These are phyloP conservation scores for Cocos nucifera DNA, from an alignment of 176 grass and related monocot species.

Conservation along the genomic window DNA sequence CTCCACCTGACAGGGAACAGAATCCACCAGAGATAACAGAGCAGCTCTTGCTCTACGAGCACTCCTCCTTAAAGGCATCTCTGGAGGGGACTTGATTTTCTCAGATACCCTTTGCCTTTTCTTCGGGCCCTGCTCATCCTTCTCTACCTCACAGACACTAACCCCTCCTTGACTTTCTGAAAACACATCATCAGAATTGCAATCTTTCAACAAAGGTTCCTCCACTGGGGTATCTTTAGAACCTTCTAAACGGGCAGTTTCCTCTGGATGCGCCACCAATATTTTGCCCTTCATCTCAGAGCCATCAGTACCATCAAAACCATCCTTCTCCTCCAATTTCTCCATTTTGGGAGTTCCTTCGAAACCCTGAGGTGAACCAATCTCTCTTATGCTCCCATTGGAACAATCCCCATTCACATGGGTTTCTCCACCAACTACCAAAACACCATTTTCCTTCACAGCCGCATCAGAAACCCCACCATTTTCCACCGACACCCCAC, in stretches of 20 bases:
- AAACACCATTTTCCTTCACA: background rate
- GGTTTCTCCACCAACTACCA: background rate
- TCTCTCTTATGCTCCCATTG: background rate
- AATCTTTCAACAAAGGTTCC: background rate
- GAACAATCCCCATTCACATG: background rate
- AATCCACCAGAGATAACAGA: background rate
- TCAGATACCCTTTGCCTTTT: constrained; percentile 10
- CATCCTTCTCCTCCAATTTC: constrained; percentile 7
- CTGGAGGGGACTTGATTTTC: background rate
- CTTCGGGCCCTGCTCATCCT: background rate
- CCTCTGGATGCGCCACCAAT: background rate
- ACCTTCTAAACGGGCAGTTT: background rate
- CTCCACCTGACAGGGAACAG: constrained; percentile 13
- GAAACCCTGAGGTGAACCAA: background rate
- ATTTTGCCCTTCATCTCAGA: background rate
- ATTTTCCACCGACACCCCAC: background rate
- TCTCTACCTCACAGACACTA: background rate
- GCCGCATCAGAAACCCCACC: background rate
- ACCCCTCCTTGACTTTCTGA: background rate
- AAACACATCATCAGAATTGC: background rate
- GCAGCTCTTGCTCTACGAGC: constrained; percentile 58
- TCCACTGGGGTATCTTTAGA: background rate
- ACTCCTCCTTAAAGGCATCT: constrained; percentile 47
- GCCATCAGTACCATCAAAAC: background rate
- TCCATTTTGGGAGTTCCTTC: background rate